phyloP scores from a whole-genome alignment of 352 stramenopile species.

The Globisporangium parvum region DNA sequence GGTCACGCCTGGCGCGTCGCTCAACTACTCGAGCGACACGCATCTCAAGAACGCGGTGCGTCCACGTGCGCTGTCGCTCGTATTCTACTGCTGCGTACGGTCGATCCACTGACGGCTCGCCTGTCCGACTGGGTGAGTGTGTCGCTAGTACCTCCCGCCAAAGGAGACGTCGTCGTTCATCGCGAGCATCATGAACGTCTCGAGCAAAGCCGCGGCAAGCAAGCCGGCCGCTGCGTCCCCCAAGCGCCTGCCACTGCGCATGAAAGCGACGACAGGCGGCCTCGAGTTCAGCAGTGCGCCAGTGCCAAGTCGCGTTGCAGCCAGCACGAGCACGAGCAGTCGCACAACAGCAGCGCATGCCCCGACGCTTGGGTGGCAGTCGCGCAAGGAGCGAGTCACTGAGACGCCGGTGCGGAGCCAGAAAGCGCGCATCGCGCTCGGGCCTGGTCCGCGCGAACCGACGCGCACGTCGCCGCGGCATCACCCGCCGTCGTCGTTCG shows the following conservation, averaged over 20 bases:
- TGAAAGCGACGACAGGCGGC: conserved; percentile 3
- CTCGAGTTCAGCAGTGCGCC: conserved; percentile 11
- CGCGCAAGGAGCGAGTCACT: neutral
- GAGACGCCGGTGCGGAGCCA: neutral
- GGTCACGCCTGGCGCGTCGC: conserved; percentile 13
- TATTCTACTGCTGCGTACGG: no score
- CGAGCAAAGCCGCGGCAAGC: neutral
- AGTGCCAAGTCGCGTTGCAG: neutral
- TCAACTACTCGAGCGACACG: conserved; percentile 1
- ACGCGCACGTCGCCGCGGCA: conserved; percentile 7
- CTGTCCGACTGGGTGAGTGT: no score
- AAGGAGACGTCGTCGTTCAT: neutral
- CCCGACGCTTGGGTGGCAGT: conserved; percentile 5
- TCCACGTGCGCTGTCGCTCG: neutral
- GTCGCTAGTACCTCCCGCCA: conserved; percentile 4
- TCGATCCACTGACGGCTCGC: no score
- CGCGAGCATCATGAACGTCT: neutral
- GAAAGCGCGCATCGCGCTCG: conserved; percentile 5
- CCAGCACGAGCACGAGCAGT: neutral
- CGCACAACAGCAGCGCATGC: neutral
- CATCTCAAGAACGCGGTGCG: conserved; percentile 11
- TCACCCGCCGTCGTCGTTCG: no score
- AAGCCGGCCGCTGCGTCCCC: neutral
- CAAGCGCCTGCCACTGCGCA: neutral
- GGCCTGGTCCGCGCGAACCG: conserved; percentile 2